Conservation (phyloP, 1,284 basidiomycete species). For the Cutaneotrichosporon mucoides region DNA sequence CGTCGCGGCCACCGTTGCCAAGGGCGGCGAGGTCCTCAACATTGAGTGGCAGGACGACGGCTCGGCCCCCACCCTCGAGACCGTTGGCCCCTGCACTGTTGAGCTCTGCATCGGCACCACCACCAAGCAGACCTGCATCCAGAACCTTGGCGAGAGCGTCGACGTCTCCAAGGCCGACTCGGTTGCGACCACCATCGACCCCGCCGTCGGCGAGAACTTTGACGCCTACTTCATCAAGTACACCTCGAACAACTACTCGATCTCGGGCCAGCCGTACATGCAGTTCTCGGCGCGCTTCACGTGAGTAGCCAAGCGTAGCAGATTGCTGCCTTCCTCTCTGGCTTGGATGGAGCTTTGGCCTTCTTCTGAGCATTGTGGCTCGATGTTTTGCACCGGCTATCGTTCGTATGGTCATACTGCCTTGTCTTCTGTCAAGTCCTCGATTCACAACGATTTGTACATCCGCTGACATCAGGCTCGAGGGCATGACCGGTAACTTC, state of each 20-base stretch:
- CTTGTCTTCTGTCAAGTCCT: no score
- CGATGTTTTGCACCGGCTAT: no score
- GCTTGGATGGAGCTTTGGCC: no score
- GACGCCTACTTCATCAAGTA: slow-evolving; percentile 56
- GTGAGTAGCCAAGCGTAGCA: slow-evolving; percentile 29
- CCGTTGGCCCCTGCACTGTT: slow-evolving; percentile 61
- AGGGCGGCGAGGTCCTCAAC: slow-evolving; percentile 59
- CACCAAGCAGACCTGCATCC: slow-evolving; percentile 58
- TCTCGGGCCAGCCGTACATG: slow-evolving; percentile 59
- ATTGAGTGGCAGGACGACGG: slow-evolving; percentile 67
- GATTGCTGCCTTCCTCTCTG: no score
- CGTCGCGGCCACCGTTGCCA: slow-evolving; percentile 54
- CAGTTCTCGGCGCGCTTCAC: slow-evolving; percentile 77
- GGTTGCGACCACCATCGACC: slow-evolving; percentile 60
- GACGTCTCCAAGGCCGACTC: slow-evolving; percentile 60
- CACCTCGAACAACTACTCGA: slow-evolving; percentile 55
- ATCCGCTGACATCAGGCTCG: slow-evolving; percentile 24
- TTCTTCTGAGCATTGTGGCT: no score
- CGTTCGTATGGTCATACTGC: no score
- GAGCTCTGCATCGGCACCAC: slow-evolving; percentile 59
- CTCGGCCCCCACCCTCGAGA: slow-evolving; percentile 54
- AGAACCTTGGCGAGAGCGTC: slow-evolving; percentile 57
- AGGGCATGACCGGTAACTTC: slow-evolving; percentile 46
- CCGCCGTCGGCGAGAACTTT: slow-evolving; percentile 59
- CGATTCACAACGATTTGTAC: no score